Evolutionary conservation across 2,329 filamentous ascomycete genomes (phyloP).

Genomic region (Arthrobotrys megalospora): DNA sequence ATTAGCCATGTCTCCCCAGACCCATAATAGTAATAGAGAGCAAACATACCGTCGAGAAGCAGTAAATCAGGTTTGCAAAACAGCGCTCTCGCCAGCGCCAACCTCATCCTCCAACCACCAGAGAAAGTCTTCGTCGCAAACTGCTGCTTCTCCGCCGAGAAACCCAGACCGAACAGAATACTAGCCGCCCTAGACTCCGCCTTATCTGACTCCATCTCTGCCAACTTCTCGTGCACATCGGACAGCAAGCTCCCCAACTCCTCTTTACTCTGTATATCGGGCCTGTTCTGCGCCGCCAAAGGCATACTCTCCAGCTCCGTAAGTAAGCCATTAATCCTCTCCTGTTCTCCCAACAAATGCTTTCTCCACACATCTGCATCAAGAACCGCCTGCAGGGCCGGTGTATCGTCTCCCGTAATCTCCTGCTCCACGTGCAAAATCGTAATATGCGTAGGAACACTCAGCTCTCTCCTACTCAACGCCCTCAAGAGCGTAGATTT

Average conservation of each 20-base stretch:
- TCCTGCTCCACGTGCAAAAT: conserved; percentile 99
- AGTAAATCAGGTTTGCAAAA: conserved; percentile 98
- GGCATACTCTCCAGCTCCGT: conserved; percentile 76
- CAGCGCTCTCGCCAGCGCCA: conserved; percentile 91
- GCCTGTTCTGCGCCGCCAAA: conserved; percentile 59
- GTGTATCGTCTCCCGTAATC: conserved; percentile 95
- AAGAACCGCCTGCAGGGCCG: conserved; percentile 92
- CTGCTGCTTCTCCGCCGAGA: conserved; percentile 92
- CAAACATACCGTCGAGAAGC: conserved; percentile 80
- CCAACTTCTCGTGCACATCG: conserved; percentile 90
- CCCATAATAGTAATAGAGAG: background rate
- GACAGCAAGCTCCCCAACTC: conserved; percentile 90
- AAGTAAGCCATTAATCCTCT: conserved; percentile 83
- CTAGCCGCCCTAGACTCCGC: conserved; percentile 94
- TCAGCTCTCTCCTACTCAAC: conserved; percentile 90
- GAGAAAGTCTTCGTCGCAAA: conserved; percentile 97
- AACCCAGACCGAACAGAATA: conserved; percentile 95
- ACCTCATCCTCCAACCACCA: conserved; percentile 99
- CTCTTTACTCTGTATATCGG: conserved; percentile 74
- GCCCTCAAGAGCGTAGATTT: conserved; percentile 95
- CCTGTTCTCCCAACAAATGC: conserved; percentile 89
- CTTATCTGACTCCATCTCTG: conserved; percentile 99
- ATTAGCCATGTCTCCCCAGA: conserved; percentile 41
- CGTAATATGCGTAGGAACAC: conserved; percentile 96
- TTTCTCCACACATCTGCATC: conserved; percentile 99